Percentiles rank a stretch among this genome's conserved stretches.
Conservation (phyloP, 2,329 filamentous ascomycete genomes). For the Colletotrichum cuscutae region DNA sequence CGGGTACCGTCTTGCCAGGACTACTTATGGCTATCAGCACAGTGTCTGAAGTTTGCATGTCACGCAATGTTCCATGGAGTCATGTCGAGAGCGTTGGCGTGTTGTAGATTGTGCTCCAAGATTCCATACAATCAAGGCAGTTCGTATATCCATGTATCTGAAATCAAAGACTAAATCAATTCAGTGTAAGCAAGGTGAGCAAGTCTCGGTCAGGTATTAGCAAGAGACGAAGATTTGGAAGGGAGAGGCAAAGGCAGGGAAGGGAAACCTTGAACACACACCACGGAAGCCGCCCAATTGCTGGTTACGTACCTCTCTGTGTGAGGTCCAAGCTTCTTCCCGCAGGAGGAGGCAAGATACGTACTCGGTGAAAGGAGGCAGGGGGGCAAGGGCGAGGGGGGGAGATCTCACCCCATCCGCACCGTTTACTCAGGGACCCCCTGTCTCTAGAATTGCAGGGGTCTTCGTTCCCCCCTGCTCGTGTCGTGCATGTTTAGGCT, state of each 20-base stretch:
- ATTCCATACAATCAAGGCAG: background rate
- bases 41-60: background rate
- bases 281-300: no score
- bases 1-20: no score
- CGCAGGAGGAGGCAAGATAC: background rate
- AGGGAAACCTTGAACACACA: background rate
- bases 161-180: background rate
- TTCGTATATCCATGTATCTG: background rate
- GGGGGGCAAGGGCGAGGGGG: background rate
- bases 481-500: background rate
- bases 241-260: background rate
- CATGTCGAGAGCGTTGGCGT: background rate
- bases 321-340: conserved; percentile 2
- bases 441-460: background rate
- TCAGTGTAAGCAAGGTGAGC: background rate
- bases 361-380: background rate
- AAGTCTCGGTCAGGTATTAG: background rate
- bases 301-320: background rate
- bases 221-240: background rate
- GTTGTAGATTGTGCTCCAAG: background rate
- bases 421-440: background rate
- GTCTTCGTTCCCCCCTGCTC: background rate
- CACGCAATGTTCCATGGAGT: background rate
- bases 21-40: background rate
- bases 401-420: background rate